Percentiles rank a stretch among this genome's conserved stretches.
Conservation (phyloP, 805 yeast species). For the Limtongia smithiae region DNA sequence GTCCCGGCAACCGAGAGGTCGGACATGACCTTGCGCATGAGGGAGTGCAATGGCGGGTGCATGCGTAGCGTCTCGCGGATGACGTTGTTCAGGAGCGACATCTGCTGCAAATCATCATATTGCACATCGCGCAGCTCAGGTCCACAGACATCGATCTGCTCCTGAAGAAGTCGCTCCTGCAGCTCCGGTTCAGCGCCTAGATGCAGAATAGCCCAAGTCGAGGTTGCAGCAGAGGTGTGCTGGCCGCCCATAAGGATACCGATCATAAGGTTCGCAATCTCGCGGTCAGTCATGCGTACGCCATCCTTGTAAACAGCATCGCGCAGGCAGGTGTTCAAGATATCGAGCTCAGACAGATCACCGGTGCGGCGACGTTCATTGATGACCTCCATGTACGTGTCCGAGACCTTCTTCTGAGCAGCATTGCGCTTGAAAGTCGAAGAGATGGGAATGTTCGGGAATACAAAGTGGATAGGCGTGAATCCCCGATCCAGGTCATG, state of each 20-base stretch:
- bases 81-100: slow-evolving; percentile 77
- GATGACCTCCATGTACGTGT: slow-evolving; percentile 77
- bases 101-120: slow-evolving; percentile 75
- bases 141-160: slow-evolving; percentile 61
- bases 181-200: slow-evolving; percentile 81
- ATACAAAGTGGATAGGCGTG: slow-evolving; percentile 92
- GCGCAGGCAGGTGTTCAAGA: slow-evolving; percentile 82
- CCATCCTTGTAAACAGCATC: slow-evolving; percentile 90
- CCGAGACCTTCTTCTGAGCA: slow-evolving; percentile 79
- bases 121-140: slow-evolving; percentile 50
- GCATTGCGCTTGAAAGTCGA: slow-evolving; percentile 77
- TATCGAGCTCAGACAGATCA: slow-evolving; percentile 74
- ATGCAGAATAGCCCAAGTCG: slow-evolving; percentile 91
- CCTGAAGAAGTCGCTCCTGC: slow-evolving; percentile 75
- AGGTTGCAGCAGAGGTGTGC: slow-evolving; percentile 94
- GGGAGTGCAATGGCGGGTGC: slow-evolving; percentile 95
- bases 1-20: slow-evolving; percentile 78
- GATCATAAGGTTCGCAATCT: slow-evolving; percentile 87
- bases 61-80: slow-evolving; percentile 92
- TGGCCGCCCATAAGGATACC: slow-evolving; percentile 99
- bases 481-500: slow-evolving; percentile 94
- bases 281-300: slow-evolving; percentile 86
- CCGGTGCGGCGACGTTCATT: slow-evolving; percentile 66
- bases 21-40: slow-evolving; percentile 83
- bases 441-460: slow-evolving; percentile 89